Evolutionary conservation across 2,329 filamentous ascomycete species (phyloP).

Genomic region (Claviceps sp.): DNA sequence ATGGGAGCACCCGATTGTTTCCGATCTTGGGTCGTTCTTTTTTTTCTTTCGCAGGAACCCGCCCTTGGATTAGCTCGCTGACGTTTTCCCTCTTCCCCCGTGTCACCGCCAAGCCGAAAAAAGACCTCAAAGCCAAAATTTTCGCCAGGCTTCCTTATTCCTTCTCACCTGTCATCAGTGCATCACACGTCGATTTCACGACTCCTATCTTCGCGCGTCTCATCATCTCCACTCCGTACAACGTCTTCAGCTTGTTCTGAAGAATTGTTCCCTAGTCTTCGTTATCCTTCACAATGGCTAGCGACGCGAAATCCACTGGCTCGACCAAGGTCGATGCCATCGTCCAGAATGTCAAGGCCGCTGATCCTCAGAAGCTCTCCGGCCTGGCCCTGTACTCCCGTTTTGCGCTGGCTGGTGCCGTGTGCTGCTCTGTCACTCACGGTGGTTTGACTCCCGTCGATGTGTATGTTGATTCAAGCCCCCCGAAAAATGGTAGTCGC

Average conservation of each 20-base stretch:
- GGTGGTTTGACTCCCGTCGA: constrained; percentile 94
- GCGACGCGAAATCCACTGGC: constrained; percentile 21
- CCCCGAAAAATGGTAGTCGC: neutral
- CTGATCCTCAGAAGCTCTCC: constrained; percentile 28
- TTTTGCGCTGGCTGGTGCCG: constrained; percentile 92
- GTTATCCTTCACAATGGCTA: constrained; percentile 29
- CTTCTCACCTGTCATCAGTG: neutral
- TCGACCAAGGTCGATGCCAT: constrained; percentile 32
- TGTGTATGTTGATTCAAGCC: constrained; percentile 67
- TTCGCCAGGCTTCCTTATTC: neutral
- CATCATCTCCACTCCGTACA: constrained; percentile 6
- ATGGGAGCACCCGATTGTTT: constrained; percentile 6
- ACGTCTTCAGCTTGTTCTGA: constrained; percentile 3
- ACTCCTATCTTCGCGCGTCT: neutral
- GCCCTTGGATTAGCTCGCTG: neutral
- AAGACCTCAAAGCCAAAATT: constrained; percentile 3
- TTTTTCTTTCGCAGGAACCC: neutral
- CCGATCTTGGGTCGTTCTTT: constrained; percentile 1
- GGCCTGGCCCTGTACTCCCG: constrained; percentile 71
- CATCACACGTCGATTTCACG: constrained; percentile 1
- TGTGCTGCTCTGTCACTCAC: constrained; percentile 98
- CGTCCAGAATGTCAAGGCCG: constrained; percentile 27
- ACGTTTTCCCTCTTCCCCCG: neutral
- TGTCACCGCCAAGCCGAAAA: neutral
- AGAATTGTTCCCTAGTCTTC: constrained; percentile 1